These are phyloP conservation scores for Suhomyces bribrorum DNA, from an alignment of 1,139 yeast genomes.

Conservation along the genomic window DNA sequence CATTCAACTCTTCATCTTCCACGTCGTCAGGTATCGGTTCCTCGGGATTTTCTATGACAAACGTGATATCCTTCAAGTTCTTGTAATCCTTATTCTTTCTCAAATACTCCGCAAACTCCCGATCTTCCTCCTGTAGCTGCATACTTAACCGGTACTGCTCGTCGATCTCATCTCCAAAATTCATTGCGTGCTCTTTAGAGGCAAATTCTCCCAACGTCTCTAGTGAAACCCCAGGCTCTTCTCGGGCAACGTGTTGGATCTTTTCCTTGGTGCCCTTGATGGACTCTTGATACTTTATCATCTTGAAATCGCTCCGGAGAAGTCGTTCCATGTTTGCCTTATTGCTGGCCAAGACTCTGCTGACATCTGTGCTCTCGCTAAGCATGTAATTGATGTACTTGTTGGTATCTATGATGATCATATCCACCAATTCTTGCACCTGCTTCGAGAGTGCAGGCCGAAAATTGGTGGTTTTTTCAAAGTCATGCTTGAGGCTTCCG, in stretches of 20 bases:
- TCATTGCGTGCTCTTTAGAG: constrained; percentile 9
- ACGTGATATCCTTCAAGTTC: constrained; percentile 28
- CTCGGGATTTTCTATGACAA: constrained; percentile 39
- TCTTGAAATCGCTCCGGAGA: constrained; percentile 4
- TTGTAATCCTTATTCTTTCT: constrained; percentile 19
- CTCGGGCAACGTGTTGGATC: constrained; percentile 10
- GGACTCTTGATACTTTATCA: constrained; percentile 8
- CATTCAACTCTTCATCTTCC: constrained; percentile 58
- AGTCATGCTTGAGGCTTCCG: constrained; percentile 11
- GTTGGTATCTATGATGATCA: constrained; percentile 10
- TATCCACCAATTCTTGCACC: constrained; percentile 10
- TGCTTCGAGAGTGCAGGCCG: constrained; percentile 9
- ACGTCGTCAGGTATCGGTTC: constrained; percentile 41
- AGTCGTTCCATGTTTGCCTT: constrained; percentile 3
- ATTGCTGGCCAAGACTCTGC: constrained; percentile 3
- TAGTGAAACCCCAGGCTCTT: constrained; percentile 13
- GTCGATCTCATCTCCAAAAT: constrained; percentile 16
- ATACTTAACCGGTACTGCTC: constrained; percentile 10
- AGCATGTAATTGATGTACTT: constrained; percentile 14
- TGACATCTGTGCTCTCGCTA: constrained; percentile 9
- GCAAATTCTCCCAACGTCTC: constrained; percentile 13
- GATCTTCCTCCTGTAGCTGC: constrained; percentile 4
- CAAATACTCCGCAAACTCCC: constrained; percentile 6
- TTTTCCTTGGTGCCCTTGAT: constrained; percentile 12
- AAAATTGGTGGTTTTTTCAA: constrained; percentile 14